Evolutionary conservation across 2,329 filamentous ascomycete species (phyloP).

Genomic region (Ceratocystis harringtonii): DNA sequence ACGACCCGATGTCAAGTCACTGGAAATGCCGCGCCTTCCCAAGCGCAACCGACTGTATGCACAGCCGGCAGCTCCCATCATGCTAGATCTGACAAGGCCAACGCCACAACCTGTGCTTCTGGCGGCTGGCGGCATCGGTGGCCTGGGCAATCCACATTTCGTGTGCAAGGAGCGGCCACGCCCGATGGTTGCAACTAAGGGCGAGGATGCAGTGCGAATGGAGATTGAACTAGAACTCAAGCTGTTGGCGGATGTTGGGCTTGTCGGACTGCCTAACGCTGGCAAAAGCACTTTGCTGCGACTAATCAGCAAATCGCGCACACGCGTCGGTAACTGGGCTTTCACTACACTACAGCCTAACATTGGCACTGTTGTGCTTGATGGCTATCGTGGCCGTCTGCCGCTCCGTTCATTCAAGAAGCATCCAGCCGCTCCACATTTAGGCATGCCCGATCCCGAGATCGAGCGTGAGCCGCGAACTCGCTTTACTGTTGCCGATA

Average conservation of each 20-base stretch:
- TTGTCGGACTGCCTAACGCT: slow-evolving; percentile 90
- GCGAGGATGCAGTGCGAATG: slow-evolving; percentile 63
- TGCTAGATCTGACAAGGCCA: slow-evolving; percentile 56
- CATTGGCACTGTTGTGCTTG: slow-evolving; percentile 87
- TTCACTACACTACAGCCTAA: slow-evolving; percentile 94
- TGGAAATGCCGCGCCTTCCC: slow-evolving; percentile 37
- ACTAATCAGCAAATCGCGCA: slow-evolving; percentile 73
- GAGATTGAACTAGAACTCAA: slow-evolving; percentile 82
- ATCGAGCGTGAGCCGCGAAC: slow-evolving; percentile 30
- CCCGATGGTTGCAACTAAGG: slow-evolving; percentile 79
- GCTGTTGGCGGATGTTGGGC: slow-evolving; percentile 82
- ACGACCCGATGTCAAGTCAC: slow-evolving; percentile 47
- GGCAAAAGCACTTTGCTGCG: slow-evolving; percentile 89
- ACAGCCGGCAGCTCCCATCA: slow-evolving; percentile 59
- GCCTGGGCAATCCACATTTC: slow-evolving; percentile 88
- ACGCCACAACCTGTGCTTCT: slow-evolving; percentile 75
- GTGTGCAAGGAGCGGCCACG: slow-evolving; percentile 56
- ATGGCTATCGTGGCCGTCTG: slow-evolving; percentile 60
- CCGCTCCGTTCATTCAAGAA: slow-evolving; percentile 22
- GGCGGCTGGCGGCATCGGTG: slow-evolving; percentile 74
- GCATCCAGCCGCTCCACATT: slow-evolving; percentile 23
- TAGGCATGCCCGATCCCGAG: slow-evolving; percentile 28
- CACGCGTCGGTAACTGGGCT: slow-evolving; percentile 84
- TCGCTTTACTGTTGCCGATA: slow-evolving; percentile 86
- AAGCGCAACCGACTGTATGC: slow-evolving; percentile 40